Base-by-base conservation (phyloP, 768 basidiomycete genomes). In the Fomitopsis serialis region DNA sequence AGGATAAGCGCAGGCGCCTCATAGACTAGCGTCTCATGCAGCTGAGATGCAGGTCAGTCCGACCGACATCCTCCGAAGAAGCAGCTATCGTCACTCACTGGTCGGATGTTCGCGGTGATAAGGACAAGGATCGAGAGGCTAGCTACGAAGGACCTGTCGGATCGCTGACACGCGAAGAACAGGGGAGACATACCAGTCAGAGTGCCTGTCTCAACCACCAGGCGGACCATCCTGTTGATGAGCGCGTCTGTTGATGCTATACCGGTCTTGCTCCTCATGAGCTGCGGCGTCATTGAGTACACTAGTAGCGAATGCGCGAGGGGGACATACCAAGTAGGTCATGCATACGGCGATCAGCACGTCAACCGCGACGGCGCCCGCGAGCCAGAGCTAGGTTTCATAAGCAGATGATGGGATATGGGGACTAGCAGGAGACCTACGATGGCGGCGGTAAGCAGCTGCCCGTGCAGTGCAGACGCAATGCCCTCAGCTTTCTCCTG, bases 131-230 rank as follows among this genome's bases (percentile, higher is more conserved):
- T 42, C 6, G 42, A 17, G 5, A 42, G 42, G 22, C 42, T 42
- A 17, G 42, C 42, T 42, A 17, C 22, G 5, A 42, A 15, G 22
- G n/a, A 42, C n/a, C n/a, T 10, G 36, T 37, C 36, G 17, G 5
- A 42, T 42, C n/a, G 42, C 6, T 42, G 15, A 32, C n/a, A n/a
- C n/a, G n/a, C n/a, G n/a, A n/a, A n/a, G 22, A 42, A 7, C 22
- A 6, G 7, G 22, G 17, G 6, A 8, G 6, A 44, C 42, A 10
- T 34, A 54, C 54, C 48, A 15, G 54, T 54, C 42, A 54, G n/a
- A 8, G 44, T 35, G 24, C 54, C 54, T 3, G 54, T 54, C 43
- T 54, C 54, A 4, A 54, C 25, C 12, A 54, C 35, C 13, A 54
- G 34, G 13, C 48, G 43, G 17, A 50, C 34, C 12, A 53, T 35